Evolutionary conservation across 345 rosid genomes (phyloP), one percentile per base, ranked within the genome.

Genomic region (Eucalyptus fibrosa): DNA sequence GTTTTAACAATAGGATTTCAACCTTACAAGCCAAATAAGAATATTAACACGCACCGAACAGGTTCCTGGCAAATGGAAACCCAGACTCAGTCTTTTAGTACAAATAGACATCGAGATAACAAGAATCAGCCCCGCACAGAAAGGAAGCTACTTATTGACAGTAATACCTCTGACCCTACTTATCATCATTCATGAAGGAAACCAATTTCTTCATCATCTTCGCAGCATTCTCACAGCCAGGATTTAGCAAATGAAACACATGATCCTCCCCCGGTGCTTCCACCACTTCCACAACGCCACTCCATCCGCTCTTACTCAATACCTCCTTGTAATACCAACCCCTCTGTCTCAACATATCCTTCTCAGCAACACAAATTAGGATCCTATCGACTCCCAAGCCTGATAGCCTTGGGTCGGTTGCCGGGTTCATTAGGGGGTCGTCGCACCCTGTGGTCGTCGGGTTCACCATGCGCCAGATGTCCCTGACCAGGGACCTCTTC

Each of bases 211-310:
- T 67, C 88, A 91, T 28, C 89, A 94, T 49, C 62, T 69, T 89
- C 42, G 67, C 53, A 53, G 94, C 92, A 32, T 86, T 90, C 8
- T 91, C 93, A n/a, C 81, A 55, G 18, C 17, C 19, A 6, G 92
- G 92, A 14, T 92, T 89, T 17, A 86, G 19, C 88, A 92, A 88
- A 44, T 93, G 96, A 51, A 93, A 94, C 30, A 88, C 92, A 86
- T 93, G 94, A 4, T 90, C 91, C 82, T 93, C 92, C 12, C 91
- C 93, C 86, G 89, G 62, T 4, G 90, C n/a, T 89, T 94, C 94
- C 87, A 86, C 42, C 28, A 91, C 60, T 80, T 92, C 93, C 56
- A 87, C 77, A 16, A 44, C 77, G 10, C 94, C 96, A 12, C 5
- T 47, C 93, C 93, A 92, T 7, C 92, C 91, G 51, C 91, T 89